Base-by-base conservation (phyloP, 2,329 filamentous ascomycete genomes). In the Aspergillus sp. region DNA sequence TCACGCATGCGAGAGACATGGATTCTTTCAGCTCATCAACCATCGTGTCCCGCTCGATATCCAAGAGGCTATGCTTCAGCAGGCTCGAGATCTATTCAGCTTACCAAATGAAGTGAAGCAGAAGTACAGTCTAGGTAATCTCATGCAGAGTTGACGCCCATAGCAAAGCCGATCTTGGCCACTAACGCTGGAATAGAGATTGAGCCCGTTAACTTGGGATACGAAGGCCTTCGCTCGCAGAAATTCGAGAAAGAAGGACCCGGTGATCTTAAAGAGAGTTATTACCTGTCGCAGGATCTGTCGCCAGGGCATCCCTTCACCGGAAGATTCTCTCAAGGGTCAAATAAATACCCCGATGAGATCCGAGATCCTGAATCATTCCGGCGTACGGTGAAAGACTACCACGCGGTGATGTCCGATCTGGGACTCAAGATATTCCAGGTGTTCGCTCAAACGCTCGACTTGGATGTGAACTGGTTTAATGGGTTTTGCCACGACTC, bases 11-110 rank as follows among this genome's bases (percentile, higher is more conserved):
- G 69, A 76, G 17, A 78, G 73, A 65, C 83, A 74, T 36, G 83
- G 83, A 4, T 85, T 85, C 70, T 84, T 85, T 71, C 82, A 84
- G 65, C 77, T 86, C 53, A 74, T 75, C 7, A 79, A 80, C 9
- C 83, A 86, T 67, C 72, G 76, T 2, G 74, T 86, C 4, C 71
- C 80, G 1, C 61, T 73, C 6, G 62, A 66, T 7, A 68, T 82
- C 15, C 82, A 81, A 63, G 63, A 76, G 9, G 68, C 69, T 2
- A 75, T 80, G 2, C 75, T 85, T 61, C 63, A 76, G 19, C 73
- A 76, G 2, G 74, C 79, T 13, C 75, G 78, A 62, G 73, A 72
- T 10, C 77, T 87, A 63, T 86, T 87, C 65, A 70, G 74, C 6
- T 75, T 86, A 5, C 65, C 70, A 2, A 13, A 65, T 0, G 65